These are phyloP conservation scores for Aphanocladium album DNA, from an alignment of 2,329 filamentous ascomycete species.

Conservation along the genomic window DNA sequence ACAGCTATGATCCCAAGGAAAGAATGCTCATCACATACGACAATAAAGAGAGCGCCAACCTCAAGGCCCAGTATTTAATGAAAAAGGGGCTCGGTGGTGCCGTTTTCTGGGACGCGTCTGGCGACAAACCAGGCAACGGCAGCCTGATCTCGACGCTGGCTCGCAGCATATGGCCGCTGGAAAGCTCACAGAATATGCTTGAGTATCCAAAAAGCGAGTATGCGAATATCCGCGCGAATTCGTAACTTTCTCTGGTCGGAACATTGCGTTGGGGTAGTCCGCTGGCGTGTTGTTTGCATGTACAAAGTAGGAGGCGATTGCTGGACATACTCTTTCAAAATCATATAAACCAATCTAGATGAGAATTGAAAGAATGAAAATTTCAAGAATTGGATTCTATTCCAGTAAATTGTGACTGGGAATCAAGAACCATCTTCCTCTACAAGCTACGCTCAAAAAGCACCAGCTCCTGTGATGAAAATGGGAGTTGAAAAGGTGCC, in stretches of 20 bases:
- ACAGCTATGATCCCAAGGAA: conserved; percentile 57
- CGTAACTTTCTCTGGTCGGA: neutral
- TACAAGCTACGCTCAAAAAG: no score
- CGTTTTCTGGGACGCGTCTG: conserved; percentile 81
- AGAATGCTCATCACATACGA: conserved; percentile 68
- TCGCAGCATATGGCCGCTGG: conserved; percentile 41
- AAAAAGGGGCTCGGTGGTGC: conserved; percentile 61
- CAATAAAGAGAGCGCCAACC: conserved; percentile 49
- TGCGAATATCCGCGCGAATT: conserved; percentile 43
- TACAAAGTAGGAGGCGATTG: neutral
- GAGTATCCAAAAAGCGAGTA: conserved; percentile 53
- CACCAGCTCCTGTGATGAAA: no score
- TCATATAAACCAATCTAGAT: neutral
- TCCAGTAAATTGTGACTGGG: no score
- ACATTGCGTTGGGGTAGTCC: neutral
- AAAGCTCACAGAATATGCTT: conserved; percentile 47
- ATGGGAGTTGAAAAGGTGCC: no score
- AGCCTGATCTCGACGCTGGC: conserved; percentile 57
- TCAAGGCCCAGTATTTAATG: conserved; percentile 62
- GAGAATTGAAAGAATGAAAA: neutral
- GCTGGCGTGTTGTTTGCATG: neutral
- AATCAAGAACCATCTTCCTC: no score
- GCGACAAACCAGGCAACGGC: conserved; percentile 46
- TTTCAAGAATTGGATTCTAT: no score
- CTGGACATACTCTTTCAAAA: neutral